phyloP scores from a whole-genome alignment of 805 yeast species.

The Suhomyces pyralidae region DNA sequence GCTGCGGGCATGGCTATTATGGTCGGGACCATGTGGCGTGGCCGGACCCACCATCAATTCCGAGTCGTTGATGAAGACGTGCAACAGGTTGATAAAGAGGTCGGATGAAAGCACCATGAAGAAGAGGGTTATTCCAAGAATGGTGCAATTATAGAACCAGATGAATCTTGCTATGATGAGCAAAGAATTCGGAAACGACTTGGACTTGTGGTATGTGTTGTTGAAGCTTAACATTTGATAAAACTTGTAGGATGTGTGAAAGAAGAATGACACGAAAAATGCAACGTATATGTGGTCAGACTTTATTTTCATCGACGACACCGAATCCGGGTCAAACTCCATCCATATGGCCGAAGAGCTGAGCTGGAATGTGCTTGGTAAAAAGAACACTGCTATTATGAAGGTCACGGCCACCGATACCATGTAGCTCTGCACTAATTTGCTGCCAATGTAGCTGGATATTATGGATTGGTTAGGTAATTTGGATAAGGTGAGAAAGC shows the following conservation, averaged over 20 bases:
- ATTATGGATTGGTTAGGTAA: slow-evolving; percentile 1
- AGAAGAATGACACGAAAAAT: slow-evolving; percentile 11
- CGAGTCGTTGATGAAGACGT: slow-evolving; percentile 2
- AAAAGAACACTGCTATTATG: neutral
- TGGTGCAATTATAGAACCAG: slow-evolving; percentile 21
- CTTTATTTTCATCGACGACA: slow-evolving; percentile 10
- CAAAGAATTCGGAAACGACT: slow-evolving; percentile 14
- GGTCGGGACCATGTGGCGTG: neutral
- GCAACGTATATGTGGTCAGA: slow-evolving; percentile 26
- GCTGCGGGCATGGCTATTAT: neutral
- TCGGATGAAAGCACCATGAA: slow-evolving; percentile 19
- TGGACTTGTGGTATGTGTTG: slow-evolving; percentile 11
- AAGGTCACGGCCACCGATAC: neutral
- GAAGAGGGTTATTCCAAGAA: slow-evolving; percentile 11
- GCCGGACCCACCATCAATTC: neutral
- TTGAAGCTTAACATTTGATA: slow-evolving; percentile 8
- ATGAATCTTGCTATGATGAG: slow-evolving; percentile 16
- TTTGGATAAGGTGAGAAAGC: neutral
- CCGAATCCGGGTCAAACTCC: neutral
- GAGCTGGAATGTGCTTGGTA: slow-evolving; percentile 15
- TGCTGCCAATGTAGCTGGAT: neutral
- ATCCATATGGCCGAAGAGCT: slow-evolving; percentile 20
- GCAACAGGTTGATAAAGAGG: slow-evolving; percentile 16
- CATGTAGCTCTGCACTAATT: slow-evolving; percentile 1
- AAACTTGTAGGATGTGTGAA: slow-evolving; percentile 12